These are phyloP conservation scores for Trichophyton simii DNA, from an alignment of 2,329 filamentous ascomycete genomes.

Conservation along the genomic window DNA sequence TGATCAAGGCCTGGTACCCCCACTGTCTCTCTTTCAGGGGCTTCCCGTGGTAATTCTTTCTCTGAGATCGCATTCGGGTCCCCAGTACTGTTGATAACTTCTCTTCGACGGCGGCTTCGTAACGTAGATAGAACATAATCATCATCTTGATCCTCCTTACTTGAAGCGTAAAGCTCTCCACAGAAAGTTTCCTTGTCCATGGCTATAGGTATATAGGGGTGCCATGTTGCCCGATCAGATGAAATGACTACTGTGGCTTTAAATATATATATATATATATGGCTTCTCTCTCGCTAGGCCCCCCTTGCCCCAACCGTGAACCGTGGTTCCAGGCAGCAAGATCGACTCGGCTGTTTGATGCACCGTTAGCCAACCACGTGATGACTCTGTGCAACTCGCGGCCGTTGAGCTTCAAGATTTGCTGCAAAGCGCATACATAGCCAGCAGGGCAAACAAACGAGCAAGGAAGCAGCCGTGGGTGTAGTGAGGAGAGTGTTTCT, in stretches of 20 bases:
- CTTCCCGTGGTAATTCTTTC: not conserved
- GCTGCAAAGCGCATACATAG: not conserved
- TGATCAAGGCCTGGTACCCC: not conserved
- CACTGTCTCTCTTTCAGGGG: not conserved
- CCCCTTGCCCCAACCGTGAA: not conserved
- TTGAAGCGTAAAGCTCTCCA: slow-evolving; percentile 23
- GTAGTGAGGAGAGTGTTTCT: not conserved
- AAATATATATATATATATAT: not conserved
- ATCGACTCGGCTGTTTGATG: not conserved
- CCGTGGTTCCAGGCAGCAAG: not conserved
- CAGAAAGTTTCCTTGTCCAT: slow-evolving; percentile 27
- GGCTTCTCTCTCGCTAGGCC: not conserved
- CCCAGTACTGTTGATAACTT: not conserved
- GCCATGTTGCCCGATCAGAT: not conserved
- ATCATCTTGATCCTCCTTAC: slow-evolving; percentile 18
- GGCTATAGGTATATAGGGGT: not conserved
- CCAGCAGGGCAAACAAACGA: not conserved
- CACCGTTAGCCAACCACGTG: not conserved
- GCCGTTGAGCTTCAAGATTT: not conserved
- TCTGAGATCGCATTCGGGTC: not conserved
- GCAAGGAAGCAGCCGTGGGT: not conserved
- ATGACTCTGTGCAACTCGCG: not conserved
- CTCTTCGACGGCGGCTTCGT: not conserved
- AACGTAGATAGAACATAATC: slow-evolving; percentile 16
- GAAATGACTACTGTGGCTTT: not conserved